Evolutionary conservation across 2,329 filamentous ascomycete genomes (phyloP).

Genomic region (Monosporascus sp.): DNA sequence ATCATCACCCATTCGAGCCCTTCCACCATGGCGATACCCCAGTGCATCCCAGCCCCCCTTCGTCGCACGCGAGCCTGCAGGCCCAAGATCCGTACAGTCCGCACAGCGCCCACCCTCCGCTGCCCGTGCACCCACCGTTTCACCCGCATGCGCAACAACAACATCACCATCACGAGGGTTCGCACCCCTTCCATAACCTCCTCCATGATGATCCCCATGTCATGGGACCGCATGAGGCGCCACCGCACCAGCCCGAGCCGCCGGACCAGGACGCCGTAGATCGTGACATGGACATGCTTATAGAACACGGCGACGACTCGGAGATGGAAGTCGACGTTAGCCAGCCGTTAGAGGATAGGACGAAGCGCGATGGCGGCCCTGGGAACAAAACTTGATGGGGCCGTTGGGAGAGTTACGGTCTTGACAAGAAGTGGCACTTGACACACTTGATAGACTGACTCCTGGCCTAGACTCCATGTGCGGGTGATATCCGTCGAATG

Average conservation of each 20-base stretch:
- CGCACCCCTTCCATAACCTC: constrained; percentile 49
- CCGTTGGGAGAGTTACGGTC: no score
- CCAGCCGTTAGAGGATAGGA: constrained; percentile 1
- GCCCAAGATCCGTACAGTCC: constrained; percentile 16
- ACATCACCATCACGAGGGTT: constrained; percentile 33
- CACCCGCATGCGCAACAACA: constrained; percentile 1
- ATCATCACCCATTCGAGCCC: constrained; percentile 22
- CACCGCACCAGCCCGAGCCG: constrained; percentile 7
- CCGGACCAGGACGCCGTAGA: constrained; percentile 19
- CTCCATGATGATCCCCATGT: constrained; percentile 34
- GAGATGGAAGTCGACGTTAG: constrained; percentile 19
- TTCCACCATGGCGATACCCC: constrained; percentile 28
- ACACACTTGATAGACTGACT: no score
- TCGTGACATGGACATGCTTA: constrained; percentile 26
- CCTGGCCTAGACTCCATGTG: no score
- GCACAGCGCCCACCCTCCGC: constrained; percentile 9
- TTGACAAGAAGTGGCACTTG: no score
- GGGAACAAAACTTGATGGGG: not conserved
- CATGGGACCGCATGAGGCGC: not conserved
- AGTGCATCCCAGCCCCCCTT: constrained; percentile 10
- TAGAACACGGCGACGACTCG: constrained; percentile 19
- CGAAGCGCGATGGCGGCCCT: constrained; percentile 1
- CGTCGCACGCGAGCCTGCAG: constrained; percentile 11
- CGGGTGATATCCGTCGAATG: no score
- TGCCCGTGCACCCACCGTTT: constrained; percentile 1